Evolutionary conservation across 371 early-diverging fungal genomes (phyloP).

Genomic region (Mortierella sp.): DNA sequence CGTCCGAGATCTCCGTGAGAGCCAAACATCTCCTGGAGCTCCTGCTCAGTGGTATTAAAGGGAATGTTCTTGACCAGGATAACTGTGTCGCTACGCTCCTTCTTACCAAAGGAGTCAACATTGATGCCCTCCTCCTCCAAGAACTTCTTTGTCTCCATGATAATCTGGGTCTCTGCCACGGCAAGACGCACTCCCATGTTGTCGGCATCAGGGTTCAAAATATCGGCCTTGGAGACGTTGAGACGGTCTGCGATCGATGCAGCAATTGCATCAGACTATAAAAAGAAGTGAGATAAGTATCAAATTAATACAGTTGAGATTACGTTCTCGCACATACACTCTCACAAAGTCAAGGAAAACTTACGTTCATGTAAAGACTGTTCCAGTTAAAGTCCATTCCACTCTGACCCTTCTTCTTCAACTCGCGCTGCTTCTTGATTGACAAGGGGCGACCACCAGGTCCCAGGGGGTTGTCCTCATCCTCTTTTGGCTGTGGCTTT

Average conservation of each 20-base stretch:
- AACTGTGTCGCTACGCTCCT: constrained; percentile 89
- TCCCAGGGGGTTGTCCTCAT: constrained; percentile 70
- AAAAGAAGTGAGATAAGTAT: neutral
- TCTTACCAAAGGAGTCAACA: constrained; percentile 81
- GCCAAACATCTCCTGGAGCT: constrained; percentile 85
- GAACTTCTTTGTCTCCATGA: constrained; percentile 93
- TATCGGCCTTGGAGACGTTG: constrained; percentile 88
- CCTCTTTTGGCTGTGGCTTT: constrained; percentile 78
- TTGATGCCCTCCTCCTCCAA: constrained; percentile 87
- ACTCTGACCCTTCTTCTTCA: constrained; percentile 82
- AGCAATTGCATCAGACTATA: constrained; percentile 90
- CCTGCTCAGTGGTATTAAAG: constrained; percentile 83
- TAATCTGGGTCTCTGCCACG: constrained; percentile 96
- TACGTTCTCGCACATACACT: neutral
- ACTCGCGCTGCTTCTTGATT: constrained; percentile 87
- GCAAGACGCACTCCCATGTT: constrained; percentile 96
- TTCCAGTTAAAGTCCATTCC: constrained; percentile 96
- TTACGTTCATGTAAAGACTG: constrained; percentile 93
- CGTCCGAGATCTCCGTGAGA: constrained; percentile 91
- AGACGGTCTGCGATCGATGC: constrained; percentile 95
- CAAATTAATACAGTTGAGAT: neutral
- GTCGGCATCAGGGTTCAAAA: constrained; percentile 87
- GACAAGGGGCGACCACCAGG: constrained; percentile 72
- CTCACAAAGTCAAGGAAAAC: constrained; percentile 20
- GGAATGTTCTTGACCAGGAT: constrained; percentile 97